phyloP scores from a whole-genome alignment of 164 flowering plant genomes.

The Litsea cubeba region DNA sequence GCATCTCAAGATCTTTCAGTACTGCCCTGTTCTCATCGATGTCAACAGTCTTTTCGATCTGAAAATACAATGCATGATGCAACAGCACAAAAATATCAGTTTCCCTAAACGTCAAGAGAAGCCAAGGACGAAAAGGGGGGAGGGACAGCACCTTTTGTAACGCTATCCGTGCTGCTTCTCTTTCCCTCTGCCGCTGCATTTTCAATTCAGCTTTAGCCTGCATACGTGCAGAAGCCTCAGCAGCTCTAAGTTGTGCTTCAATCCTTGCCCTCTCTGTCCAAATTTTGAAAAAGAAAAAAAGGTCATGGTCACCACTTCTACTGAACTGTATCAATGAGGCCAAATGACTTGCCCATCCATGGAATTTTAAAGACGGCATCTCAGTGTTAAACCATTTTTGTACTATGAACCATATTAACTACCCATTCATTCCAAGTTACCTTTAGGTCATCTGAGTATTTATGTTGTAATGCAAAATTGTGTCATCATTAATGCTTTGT shows the following conservation, averaged over 20 bases:
- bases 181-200: slow-evolving; percentile 46
- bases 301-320: not conserved
- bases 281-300: not conserved
- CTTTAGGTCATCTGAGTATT: too few species aligned
- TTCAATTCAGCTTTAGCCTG: slow-evolving; percentile 46
- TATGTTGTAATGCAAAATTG: too few species aligned
- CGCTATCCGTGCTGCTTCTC: slow-evolving; percentile 78
- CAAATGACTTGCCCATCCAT: not conserved
- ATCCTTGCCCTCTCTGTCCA: slow-evolving; percentile 54
- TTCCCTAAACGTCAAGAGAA: not conserved
- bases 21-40: slow-evolving; percentile 38
- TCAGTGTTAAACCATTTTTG: not conserved
- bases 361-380: not conserved
- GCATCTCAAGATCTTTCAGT: slow-evolving; percentile 47
- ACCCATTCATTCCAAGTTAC: too few species aligned
- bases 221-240: slow-evolving; percentile 47
- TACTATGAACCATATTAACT: not conserved
- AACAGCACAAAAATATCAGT: not conserved
- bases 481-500: too few species aligned
- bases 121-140: not conserved
- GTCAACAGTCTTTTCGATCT: slow-evolving; percentile 72
- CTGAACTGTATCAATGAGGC: not conserved
- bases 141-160: slow-evolving; percentile 45
- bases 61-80: not conserved
- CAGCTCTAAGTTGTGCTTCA: slow-evolving; percentile 66